Evolutionary conservation across 2,329 filamentous ascomycete species (phyloP), one percentile per base, ranked within the genome.

Genomic region (Talaromyces sp.): DNA sequence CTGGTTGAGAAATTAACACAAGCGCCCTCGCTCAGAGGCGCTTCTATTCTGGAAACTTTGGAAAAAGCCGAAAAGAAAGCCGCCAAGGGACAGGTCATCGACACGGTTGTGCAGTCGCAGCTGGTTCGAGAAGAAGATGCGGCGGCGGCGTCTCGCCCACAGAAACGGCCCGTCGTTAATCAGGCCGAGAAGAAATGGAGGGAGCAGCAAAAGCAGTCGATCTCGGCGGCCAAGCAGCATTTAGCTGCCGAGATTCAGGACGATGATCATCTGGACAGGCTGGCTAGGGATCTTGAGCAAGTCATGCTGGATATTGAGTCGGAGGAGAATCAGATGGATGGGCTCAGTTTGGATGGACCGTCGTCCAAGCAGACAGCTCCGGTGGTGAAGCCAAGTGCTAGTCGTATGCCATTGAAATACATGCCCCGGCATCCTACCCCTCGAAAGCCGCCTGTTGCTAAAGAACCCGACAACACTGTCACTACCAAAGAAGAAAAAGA

Each of bases 231-330:
- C 14, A 76, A 75, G 56, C 63, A 72, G 53, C 66, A 71, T 59
- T 64, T 75, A 11, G 69, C 68, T 2, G 68, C 71, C 32, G 72
- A 73, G 35, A 24, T 51, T 32, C 29, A 38, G 31, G 73, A 72
- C 21, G 72, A 74, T 1, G 73, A 66, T 59, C 77, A 70, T 24
- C 77, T 75, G 73, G 74, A 80, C 55, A 71, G 72, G 35, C 67
- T 80, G 24, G 78, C 75, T 1, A 63, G 68, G 43, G 75, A 80
- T 55, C 69, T 80, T 26, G 73, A 77, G 54, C 70, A 75, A 53
- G 69, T 80, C 56, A 77, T 77, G 46, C 67, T 78, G 55, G 75
- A 79, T 58, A 66, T 79, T 5, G 75, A 78, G 54, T 65, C 66
- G 2, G 69, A 71, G n/a, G 51, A 58, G 26, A 52, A 61, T 27